These are phyloP conservation scores for Aspergillus awamori DNA, from an alignment of 2,329 filamentous ascomycete species.

Conservation along the genomic window DNA sequence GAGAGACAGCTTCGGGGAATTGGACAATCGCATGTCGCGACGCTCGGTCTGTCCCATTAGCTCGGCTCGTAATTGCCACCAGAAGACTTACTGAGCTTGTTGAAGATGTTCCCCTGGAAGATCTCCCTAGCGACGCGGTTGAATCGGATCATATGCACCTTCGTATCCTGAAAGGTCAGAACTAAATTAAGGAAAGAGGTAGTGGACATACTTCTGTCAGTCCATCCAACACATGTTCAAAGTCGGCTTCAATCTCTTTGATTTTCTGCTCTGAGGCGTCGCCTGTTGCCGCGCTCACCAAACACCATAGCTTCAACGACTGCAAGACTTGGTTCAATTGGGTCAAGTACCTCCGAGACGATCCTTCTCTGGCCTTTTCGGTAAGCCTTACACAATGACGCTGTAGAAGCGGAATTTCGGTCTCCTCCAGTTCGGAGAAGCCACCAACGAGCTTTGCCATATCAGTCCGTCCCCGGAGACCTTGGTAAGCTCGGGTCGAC, in stretches of 20 bases:
- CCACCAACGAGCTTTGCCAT: constrained; percentile 58
- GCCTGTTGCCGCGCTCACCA: constrained; percentile 11
- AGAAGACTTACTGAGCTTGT: constrained; percentile 10
- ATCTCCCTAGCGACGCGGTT: not conserved
- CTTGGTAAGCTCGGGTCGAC: constrained; percentile 64
- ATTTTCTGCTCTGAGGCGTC: not conserved
- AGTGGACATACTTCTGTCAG: not conserved
- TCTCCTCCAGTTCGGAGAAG: constrained; percentile 57
- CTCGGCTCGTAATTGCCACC: not conserved
- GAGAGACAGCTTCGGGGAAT: constrained; percentile 37
- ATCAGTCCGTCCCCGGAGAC: constrained; percentile 57
- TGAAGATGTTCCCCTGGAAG: not conserved
- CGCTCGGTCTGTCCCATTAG: constrained; percentile 2
- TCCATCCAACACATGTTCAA: not conserved
- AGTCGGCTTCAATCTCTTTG: constrained; percentile 8
- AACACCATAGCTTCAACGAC: constrained; percentile 57
- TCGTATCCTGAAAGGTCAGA: not conserved
- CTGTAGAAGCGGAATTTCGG: constrained; percentile 62
- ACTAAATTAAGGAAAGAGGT: not conserved
- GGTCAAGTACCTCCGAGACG: constrained; percentile 55
- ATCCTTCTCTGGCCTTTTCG: constrained; percentile 49
- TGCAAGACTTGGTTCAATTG: constrained; percentile 55
- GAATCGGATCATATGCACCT: not conserved
- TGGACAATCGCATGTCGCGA: constrained; percentile 17
- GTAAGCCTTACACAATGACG: constrained; percentile 63